phyloP scores from a whole-genome alignment of 352 stramenopile genomes.

The Thalassiosira mediterranea region DNA sequence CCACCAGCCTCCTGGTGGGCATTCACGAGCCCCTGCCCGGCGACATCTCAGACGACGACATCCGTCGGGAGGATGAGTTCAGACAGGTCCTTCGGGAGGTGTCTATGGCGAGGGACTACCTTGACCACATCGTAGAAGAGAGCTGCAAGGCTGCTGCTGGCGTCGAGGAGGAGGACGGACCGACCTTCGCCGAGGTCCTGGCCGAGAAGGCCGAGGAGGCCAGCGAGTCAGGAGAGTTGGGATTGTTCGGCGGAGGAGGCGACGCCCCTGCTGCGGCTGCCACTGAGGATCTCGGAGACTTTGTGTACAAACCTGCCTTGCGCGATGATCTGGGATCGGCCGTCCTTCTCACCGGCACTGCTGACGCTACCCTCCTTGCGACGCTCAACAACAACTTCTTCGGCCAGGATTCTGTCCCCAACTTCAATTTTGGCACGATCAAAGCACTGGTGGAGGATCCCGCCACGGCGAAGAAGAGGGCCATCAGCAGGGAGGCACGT shows the following conservation, averaged over 20 bases:
- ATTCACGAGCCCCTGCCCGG: not conserved
- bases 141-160: slow-evolving; percentile 4
- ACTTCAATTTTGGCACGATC: slow-evolving; percentile 71
- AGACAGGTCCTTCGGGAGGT: slow-evolving; percentile 20
- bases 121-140: slow-evolving; percentile 9
- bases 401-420: slow-evolving; percentile 16
- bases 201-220: not conserved
- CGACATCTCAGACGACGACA: slow-evolving; percentile 7
- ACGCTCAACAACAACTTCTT: slow-evolving; percentile 43
- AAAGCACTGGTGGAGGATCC: slow-evolving; percentile 58
- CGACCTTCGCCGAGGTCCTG: not conserved
- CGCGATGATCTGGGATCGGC: slow-evolving; percentile 26
- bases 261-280: not conserved
- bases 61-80: slow-evolving; percentile 12
- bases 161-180: slow-evolving; percentile 1
- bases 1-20: not conserved
- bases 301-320: slow-evolving; percentile 12
- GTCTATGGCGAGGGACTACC: slow-evolving; percentile 11
- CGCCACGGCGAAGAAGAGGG: slow-evolving; percentile 64
- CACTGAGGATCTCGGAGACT: not conserved
- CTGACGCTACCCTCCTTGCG: slow-evolving; percentile 17
- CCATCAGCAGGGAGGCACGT: slow-evolving; percentile 57
- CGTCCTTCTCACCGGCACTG: slow-evolving; percentile 24
- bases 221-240: slow-evolving; percentile 3
- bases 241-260: slow-evolving; percentile 17